phyloP scores from a whole-genome alignment of 768 basidiomycete species.

The Kondoa subrosea region DNA sequence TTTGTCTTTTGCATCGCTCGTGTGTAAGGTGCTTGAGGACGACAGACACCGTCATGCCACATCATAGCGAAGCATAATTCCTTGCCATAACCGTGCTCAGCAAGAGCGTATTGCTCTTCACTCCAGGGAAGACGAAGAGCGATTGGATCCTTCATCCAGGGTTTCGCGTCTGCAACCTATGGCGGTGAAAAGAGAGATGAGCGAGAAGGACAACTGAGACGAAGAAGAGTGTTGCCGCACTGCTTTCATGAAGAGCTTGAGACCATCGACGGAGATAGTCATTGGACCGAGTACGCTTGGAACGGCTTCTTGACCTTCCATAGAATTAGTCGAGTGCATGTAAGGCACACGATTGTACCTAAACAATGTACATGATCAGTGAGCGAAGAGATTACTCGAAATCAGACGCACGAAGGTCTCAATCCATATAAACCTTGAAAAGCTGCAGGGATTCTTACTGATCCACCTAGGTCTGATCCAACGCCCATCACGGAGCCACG shows the following conservation, averaged over 20 bases:
- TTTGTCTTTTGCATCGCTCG: slow-evolving; percentile 46
- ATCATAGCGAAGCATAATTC: slow-evolving; percentile 42
- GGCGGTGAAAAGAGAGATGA: no score
- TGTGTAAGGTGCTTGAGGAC: slow-evolving; percentile 49
- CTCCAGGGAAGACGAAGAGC: slow-evolving; percentile 46
- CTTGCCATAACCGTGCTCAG: slow-evolving; percentile 39
- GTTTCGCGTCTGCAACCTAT: slow-evolving; percentile 37
- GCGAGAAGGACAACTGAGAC: no score
- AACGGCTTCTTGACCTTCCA: slow-evolving; percentile 50
- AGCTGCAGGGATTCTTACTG: not conserved
- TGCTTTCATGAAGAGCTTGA: slow-evolving; percentile 51
- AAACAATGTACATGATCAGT: no score
- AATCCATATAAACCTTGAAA: slow-evolving; percentile 49
- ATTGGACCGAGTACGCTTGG: slow-evolving; percentile 61
- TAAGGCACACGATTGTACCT: slow-evolving; percentile 57
- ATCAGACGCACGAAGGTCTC: no score
- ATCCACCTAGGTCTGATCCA: not conserved
- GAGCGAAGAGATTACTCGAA: no score
- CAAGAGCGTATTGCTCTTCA: slow-evolving; percentile 43
- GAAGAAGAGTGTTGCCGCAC: no score
- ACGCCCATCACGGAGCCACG: slow-evolving; percentile 16
- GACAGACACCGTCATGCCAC: slow-evolving; percentile 36
- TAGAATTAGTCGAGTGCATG: slow-evolving; percentile 44
- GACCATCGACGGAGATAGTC: slow-evolving; percentile 42
- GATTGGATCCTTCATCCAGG: no score